Evolutionary conservation across 345 rosid genomes (phyloP).

Genomic region (Populus davidiana): DNA sequence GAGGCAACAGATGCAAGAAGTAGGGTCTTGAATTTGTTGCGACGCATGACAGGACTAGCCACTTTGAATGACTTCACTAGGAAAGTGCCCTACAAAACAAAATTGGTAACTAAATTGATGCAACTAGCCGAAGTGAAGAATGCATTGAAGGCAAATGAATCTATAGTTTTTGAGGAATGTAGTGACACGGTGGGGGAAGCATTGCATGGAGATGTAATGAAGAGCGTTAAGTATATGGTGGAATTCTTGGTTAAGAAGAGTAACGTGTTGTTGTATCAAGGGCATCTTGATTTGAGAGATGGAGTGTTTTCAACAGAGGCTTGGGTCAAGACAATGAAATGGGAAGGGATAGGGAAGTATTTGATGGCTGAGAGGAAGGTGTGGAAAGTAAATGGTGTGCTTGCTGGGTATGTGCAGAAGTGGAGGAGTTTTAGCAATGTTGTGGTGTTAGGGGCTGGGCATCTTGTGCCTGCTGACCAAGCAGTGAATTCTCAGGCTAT

Average conservation of each 20-base stretch:
- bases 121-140: conserved; percentile 41
- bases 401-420: conserved; percentile 72
- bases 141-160: conserved; percentile 47
- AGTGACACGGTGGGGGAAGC: conserved; percentile 38
- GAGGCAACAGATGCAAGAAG: conserved; percentile 55
- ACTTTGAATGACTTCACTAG: conserved; percentile 55
- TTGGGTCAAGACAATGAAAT: conserved; percentile 69
- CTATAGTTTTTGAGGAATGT: conserved; percentile 47
- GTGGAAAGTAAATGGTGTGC: conserved; percentile 53
- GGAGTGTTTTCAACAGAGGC: conserved; percentile 73
- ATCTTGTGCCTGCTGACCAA: conserved; percentile 66
- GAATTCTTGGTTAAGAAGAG: conserved; percentile 51
- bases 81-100: conserved; percentile 43
- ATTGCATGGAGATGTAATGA: conserved; percentile 56
- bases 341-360: conserved; percentile 52
- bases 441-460: conserved; percentile 64
- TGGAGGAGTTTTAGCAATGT: conserved; percentile 53
- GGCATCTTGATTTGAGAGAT: conserved; percentile 54
- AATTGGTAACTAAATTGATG: conserved; percentile 38
- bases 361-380: conserved; percentile 50
- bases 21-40: conserved; percentile 33
- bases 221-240: conserved; percentile 69
- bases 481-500: conserved; percentile 54
- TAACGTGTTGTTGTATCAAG: conserved; percentile 66
- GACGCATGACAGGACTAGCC: conserved; percentile 69